A percentile compares a stretch with the other conserved stretches of the same genome.
Conservation (phyloP, 2,329 filamentous ascomycete genomes). For the Fusarium subtropicale region DNA sequence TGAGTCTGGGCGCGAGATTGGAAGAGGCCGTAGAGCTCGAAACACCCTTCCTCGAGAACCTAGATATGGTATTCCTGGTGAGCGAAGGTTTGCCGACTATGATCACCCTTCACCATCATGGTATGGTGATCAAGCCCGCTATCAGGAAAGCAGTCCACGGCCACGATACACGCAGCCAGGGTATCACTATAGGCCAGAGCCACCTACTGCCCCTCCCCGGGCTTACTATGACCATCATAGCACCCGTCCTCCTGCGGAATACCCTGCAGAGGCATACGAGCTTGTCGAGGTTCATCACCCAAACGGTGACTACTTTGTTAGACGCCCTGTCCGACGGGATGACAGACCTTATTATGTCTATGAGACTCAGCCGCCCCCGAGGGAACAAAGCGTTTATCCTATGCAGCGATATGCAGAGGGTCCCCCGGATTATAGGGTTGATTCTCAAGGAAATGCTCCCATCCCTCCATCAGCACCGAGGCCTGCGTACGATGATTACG, state of each 20-base stretch:
- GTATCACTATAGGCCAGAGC: slow-evolving; percentile 25
- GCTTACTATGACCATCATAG: slow-evolving; percentile 25
- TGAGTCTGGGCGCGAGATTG: slow-evolving; percentile 41
- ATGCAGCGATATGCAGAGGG: slow-evolving; percentile 16
- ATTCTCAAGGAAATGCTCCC: slow-evolving; percentile 7
- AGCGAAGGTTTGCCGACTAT: slow-evolving; percentile 12
- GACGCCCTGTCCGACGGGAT: slow-evolving; percentile 54
- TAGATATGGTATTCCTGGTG: slow-evolving; percentile 16
- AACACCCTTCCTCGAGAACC: slow-evolving; percentile 25
- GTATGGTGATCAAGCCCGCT: slow-evolving; percentile 23
- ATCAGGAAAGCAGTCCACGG: slow-evolving; percentile 20
- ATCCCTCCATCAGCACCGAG: slow-evolving; percentile 1
- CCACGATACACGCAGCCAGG: slow-evolving; percentile 19
- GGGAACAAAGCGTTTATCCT: slow-evolving; percentile 23
- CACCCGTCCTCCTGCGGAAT: slow-evolving; percentile 10
- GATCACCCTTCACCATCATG: slow-evolving; percentile 10
- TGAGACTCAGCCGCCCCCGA: slow-evolving; percentile 28
- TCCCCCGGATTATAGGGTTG: slow-evolving; percentile 8
- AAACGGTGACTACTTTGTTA: slow-evolving; percentile 60
- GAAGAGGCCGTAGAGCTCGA: slow-evolving; percentile 37
- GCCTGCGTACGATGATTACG: slow-evolving; percentile 56
- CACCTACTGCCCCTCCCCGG: slow-evolving; percentile 2
- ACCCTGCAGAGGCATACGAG: slow-evolving; percentile 55
- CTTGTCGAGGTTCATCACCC: slow-evolving; percentile 59
- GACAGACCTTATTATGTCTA: slow-evolving; percentile 44